Conservation (phyloP, 768 basidiomycete species). For the Mycena pura region DNA sequence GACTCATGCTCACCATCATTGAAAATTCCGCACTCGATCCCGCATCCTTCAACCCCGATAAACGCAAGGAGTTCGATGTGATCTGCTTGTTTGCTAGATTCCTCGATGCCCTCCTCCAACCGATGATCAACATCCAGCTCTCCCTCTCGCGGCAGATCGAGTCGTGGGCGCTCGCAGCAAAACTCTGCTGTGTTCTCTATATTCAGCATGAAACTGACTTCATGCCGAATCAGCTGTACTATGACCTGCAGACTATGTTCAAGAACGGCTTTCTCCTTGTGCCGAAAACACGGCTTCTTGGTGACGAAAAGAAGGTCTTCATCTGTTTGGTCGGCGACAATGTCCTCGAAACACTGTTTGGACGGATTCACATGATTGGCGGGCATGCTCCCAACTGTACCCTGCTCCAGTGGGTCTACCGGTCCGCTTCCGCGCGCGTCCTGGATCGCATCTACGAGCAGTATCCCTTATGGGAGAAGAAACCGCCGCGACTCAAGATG, state of each 20-base stretch:
- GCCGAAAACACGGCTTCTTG: slow-evolving; percentile 30
- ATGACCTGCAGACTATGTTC: slow-evolving; percentile 36
- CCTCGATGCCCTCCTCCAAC: slow-evolving; percentile 32
- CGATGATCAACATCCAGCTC: slow-evolving; percentile 31
- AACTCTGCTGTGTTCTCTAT: slow-evolving; percentile 32
- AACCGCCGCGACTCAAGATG: slow-evolving; percentile 29
- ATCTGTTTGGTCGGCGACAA: slow-evolving; percentile 35
- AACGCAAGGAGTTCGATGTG: slow-evolving; percentile 20
- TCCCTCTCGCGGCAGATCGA: slow-evolving; percentile 36
- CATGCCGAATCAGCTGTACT: slow-evolving; percentile 37
- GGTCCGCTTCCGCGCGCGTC: slow-evolving; percentile 27
- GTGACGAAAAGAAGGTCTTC: slow-evolving; percentile 22
- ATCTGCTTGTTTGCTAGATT: slow-evolving; percentile 35
- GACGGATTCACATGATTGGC: slow-evolving; percentile 24
- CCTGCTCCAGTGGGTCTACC: slow-evolving; percentile 9
- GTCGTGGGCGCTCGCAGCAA: slow-evolving; percentile 30
- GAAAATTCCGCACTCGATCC: slow-evolving; percentile 25
- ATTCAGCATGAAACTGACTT: slow-evolving; percentile 31
- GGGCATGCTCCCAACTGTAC: slow-evolving; percentile 1
- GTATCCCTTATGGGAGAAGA: slow-evolving; percentile 28
- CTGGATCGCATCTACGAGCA: slow-evolving; percentile 28
- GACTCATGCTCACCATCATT: slow-evolving; percentile 28
- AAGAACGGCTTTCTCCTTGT: slow-evolving; percentile 26
- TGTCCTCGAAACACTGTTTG: slow-evolving; percentile 37
- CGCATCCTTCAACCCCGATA: slow-evolving; percentile 22